Evolutionary conservation across 805 yeast species (phyloP), one percentile per base, ranked within the genome.

Genomic region (Candida sonorensis): DNA sequence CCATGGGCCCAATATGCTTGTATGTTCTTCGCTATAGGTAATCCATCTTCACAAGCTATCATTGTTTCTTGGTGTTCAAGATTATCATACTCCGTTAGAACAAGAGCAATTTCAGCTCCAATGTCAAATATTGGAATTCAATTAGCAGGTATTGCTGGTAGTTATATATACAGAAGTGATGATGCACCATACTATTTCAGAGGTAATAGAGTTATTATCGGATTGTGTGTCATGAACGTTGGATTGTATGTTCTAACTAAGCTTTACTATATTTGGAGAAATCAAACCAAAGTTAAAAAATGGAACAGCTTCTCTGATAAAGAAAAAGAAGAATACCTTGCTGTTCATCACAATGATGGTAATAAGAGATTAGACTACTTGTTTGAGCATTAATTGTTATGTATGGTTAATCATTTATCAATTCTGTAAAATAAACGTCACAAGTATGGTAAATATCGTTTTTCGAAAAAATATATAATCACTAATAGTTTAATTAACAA

Each of bases 81-180:
- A 13, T 71, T 74, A 39, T 65, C 81, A n/a, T 69, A 72, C 49
- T 62, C 78, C 0, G 81, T 77, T n/a, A 51, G 77, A 7, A 53
- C 72, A 4, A 57, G 84, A 38, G 69, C 83, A 0, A 71, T 78
- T 4, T 65, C 78, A 6, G 67, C 81, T 0, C 75, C 83, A 1
- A 37, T 77, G 36, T 74, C 68, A 40, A 78, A 77, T 44, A 73
- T 75, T 55, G 66, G 62, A 43, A 67, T 69, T 1, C 84, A 77
- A 45, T 51, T 68, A 1, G 75, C 72, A 0, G 53, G 58, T 19
- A 70, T 78, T 26, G 56, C 66, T 4, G 61, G 71, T 6, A 52
- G 72, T 12, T 66, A 76, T 42, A 65, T 78, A 3, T 78, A 77
- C 51, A 53, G 77, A 30, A 47, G 48, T 4, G 73, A 69, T 34